These are phyloP conservation scores for Plantago coronopus DNA, from an alignment of 305 asterid genomes.

Conservation along the genomic window DNA sequence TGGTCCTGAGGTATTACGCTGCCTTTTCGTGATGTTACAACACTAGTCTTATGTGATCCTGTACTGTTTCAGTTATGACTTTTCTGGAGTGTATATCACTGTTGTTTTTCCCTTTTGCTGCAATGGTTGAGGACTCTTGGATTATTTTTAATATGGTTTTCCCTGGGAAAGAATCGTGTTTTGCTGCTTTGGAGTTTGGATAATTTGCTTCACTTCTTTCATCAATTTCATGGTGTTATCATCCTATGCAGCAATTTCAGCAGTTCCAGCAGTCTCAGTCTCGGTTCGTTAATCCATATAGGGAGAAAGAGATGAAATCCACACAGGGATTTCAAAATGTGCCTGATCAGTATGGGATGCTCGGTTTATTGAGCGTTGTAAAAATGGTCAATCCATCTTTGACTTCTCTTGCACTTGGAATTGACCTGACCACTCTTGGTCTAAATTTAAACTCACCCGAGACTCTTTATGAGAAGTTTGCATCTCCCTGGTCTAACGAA, in stretches of 20 bases:
- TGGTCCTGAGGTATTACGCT: constrained; percentile 56
- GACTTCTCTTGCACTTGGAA: constrained; percentile 71
- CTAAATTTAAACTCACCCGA: constrained; percentile 76
- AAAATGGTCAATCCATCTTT: constrained; percentile 59
- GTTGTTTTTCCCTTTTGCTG: constrained; percentile 11
- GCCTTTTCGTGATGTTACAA: constrained; percentile 8
- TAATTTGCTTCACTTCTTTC: neutral
- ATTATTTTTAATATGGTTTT: constrained; percentile 17
- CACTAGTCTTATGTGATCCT: constrained; percentile 11
- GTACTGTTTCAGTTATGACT: neutral
- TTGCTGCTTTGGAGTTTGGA: neutral
- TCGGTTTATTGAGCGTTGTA: constrained; percentile 63
- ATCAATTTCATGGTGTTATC: constrained; percentile 38
- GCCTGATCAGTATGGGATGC: constrained; percentile 65
- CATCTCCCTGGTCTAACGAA: constrained; percentile 93
- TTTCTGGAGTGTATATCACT: constrained; percentile 1
- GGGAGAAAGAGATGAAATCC: constrained; percentile 59
- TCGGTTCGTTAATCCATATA: constrained; percentile 52
- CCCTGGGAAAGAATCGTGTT: constrained; percentile 28
- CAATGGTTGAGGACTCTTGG: constrained; percentile 6
- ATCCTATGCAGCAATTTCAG: constrained; percentile 60
- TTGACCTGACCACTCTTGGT: constrained; percentile 79
- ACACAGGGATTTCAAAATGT: constrained; percentile 43
- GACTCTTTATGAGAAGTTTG: constrained; percentile 68
- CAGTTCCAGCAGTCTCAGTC: constrained; percentile 74